These are phyloP conservation scores for Plectosphaerella plurivora DNA, from an alignment of 2,329 filamentous ascomycete genomes.

Conservation along the genomic window DNA sequence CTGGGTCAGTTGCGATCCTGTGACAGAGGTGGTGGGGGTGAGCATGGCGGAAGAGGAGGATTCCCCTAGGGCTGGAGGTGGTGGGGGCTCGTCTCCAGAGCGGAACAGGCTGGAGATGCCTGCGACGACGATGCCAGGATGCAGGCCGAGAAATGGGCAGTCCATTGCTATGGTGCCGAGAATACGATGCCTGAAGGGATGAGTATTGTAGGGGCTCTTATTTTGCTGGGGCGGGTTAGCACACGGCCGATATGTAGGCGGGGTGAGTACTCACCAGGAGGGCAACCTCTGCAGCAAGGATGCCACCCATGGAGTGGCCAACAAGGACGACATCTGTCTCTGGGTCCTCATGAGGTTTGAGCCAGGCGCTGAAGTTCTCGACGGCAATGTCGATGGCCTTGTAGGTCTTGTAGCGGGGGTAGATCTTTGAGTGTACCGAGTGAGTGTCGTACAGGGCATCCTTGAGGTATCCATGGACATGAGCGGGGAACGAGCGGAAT, in stretches of 20 bases:
- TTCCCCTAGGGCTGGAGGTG: slow-evolving; percentile 13
- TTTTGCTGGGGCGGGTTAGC: slow-evolving; percentile 22
- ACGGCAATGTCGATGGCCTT: slow-evolving; percentile 67
- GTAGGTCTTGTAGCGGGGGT: slow-evolving; percentile 75
- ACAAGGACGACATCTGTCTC: slow-evolving; percentile 77
- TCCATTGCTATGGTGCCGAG: slow-evolving; percentile 80
- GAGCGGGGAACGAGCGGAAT: slow-evolving; percentile 82
- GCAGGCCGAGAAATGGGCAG: slow-evolving; percentile 81
- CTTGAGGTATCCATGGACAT: slow-evolving; percentile 73
- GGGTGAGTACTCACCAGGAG: slow-evolving; percentile 46
- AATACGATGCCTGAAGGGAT: slow-evolving; percentile 66
- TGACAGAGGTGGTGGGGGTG: neutral
- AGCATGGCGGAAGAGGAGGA: slow-evolving; percentile 5
- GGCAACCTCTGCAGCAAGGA: slow-evolving; percentile 75
- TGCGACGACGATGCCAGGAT: slow-evolving; percentile 80
- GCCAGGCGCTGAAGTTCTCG: slow-evolving; percentile 80
- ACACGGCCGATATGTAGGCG: neutral
- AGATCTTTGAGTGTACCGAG: slow-evolving; percentile 81
- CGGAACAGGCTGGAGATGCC: slow-evolving; percentile 76
- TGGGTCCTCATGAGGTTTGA: slow-evolving; percentile 69
- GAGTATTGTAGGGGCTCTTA: slow-evolving; percentile 22
- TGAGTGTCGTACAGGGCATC: slow-evolving; percentile 66
- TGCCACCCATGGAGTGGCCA: slow-evolving; percentile 86
- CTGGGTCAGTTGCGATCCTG: neutral
- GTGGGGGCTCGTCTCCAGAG: slow-evolving; percentile 28